Evolutionary conservation across 352 stramenopile species (phyloP).

Genomic region (Phytophthora pinifolia): DNA sequence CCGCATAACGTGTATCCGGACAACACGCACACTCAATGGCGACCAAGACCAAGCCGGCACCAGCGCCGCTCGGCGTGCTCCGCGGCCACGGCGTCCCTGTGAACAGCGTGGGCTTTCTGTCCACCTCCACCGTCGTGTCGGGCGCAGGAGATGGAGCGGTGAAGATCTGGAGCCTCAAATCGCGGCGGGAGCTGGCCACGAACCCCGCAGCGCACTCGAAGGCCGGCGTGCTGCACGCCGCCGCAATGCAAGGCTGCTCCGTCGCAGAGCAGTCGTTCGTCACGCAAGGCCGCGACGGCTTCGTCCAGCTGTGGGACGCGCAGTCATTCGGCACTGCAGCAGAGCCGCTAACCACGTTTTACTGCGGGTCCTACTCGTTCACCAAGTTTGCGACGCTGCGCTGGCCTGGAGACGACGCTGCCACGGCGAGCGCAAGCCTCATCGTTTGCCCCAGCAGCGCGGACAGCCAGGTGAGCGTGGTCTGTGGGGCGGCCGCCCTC

Average conservation of each 20-base stretch:
- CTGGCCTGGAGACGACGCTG: constrained; percentile 26
- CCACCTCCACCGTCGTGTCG: constrained; percentile 39
- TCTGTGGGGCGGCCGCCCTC: neutral
- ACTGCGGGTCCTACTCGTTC: constrained; percentile 67
- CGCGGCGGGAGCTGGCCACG: constrained; percentile 48
- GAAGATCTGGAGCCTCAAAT: constrained; percentile 73
- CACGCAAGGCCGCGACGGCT: constrained; percentile 74
- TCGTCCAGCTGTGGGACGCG: constrained; percentile 67
- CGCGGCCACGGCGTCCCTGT: constrained; percentile 65
- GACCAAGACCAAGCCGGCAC: constrained; percentile 22
- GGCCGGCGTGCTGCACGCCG: constrained; percentile 67
- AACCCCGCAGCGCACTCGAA: constrained; percentile 56
- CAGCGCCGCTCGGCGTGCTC: constrained; percentile 58
- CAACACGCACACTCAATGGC: constrained; percentile 1
- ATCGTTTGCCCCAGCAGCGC: constrained; percentile 50
- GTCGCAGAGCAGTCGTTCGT: constrained; percentile 35
- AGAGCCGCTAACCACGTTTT: constrained; percentile 40
- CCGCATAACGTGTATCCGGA: neutral
- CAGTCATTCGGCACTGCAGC: constrained; percentile 18
- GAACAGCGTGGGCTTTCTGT: constrained; percentile 62
- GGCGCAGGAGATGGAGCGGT: constrained; percentile 61
- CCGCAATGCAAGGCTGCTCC: constrained; percentile 12
- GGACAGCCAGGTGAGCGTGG: constrained; percentile 31
- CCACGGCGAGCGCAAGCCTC: constrained; percentile 16
- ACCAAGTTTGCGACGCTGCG: constrained; percentile 57